Evolutionary conservation across 352 stramenopile genomes (phyloP).

Genomic region (Pythium oligandrum): DNA sequence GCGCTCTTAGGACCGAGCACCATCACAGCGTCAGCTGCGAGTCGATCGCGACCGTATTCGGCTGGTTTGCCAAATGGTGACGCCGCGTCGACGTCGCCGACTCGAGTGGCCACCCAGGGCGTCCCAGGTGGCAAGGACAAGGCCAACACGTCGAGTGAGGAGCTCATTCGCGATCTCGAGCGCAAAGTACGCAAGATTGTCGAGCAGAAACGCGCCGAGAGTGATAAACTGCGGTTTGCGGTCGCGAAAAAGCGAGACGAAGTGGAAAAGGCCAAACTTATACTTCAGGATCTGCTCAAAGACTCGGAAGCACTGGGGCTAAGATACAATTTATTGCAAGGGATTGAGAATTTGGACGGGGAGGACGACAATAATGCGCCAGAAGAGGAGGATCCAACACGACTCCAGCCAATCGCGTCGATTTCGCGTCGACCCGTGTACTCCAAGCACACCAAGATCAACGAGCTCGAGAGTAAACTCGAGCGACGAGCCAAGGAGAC

Average conservation of each 20-base stretch:
- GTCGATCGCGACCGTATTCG: neutral
- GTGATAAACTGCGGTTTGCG: constrained; percentile 65
- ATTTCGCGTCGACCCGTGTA: constrained; percentile 77
- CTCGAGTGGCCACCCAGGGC: neutral
- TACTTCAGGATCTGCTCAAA: constrained; percentile 73
- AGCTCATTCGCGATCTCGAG: constrained; percentile 75
- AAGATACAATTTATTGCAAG: constrained; percentile 27
- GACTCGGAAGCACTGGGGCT: constrained; percentile 67
- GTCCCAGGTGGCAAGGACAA: constrained; percentile 27
- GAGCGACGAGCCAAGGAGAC: constrained; percentile 52
- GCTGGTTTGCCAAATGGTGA: neutral
- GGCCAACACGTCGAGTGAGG: constrained; percentile 56
- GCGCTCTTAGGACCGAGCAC: neutral
- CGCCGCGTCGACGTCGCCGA: neutral
- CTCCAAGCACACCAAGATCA: constrained; percentile 83
- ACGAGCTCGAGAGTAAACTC: constrained; percentile 61
- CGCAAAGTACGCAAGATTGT: constrained; percentile 74
- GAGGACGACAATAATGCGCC: neutral
- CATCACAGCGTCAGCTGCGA: neutral
- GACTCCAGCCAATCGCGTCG: constrained; percentile 63
- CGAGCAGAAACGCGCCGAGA: constrained; percentile 70
- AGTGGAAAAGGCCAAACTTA: constrained; percentile 48
- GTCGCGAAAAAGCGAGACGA: constrained; percentile 69
- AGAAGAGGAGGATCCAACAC: constrained; percentile 34
- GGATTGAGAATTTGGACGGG: neutral